phyloP scores from a whole-genome alignment of 2,329 filamentous ascomycete species.

The Ceratocystiopsis sp. region DNA sequence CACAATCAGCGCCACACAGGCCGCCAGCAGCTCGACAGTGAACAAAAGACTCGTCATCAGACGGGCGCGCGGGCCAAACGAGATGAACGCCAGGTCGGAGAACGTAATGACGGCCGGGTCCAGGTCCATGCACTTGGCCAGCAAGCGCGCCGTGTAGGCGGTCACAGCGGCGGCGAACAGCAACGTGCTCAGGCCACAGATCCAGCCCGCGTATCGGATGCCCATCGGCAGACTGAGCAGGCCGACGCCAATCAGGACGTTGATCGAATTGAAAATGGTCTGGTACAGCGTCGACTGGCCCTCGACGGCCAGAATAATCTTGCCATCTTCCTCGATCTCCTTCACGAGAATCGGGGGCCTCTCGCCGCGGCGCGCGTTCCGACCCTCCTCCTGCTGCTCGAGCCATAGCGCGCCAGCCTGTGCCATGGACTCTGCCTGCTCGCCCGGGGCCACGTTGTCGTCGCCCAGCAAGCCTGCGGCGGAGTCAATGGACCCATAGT shows the following conservation, averaged over 20 bases:
- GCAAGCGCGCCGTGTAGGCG: constrained; percentile 66
- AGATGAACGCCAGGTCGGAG: constrained; percentile 81
- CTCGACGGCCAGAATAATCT: constrained; percentile 66
- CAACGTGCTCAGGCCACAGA: constrained; percentile 63
- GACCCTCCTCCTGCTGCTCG: constrained; percentile 29
- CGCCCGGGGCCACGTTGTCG: background rate
- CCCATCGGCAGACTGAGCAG: constrained; percentile 78
- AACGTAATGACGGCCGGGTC: constrained; percentile 82
- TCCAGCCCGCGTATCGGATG: constrained; percentile 74
- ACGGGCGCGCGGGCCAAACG: constrained; percentile 69
- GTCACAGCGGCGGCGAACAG: constrained; percentile 59
- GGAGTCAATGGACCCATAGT: constrained; percentile 37
- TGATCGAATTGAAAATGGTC: constrained; percentile 92
- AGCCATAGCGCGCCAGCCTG: constrained; percentile 34
- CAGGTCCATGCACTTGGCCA: constrained; percentile 77
- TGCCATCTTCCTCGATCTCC: constrained; percentile 76
- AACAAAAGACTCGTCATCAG: constrained; percentile 74
- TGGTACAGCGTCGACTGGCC: constrained; percentile 92
- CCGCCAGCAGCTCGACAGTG: constrained; percentile 69
- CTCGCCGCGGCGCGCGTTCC: constrained; percentile 35
- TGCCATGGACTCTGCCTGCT: constrained; percentile 25
- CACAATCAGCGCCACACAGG: constrained; percentile 77
- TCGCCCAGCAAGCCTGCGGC: constrained; percentile 6
- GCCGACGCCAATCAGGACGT: constrained; percentile 80
- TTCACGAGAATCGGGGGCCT: constrained; percentile 69